Evolutionary conservation across 371 early-diverging fungal genomes (phyloP).

Genomic region (Syncephalis fuscata): DNA sequence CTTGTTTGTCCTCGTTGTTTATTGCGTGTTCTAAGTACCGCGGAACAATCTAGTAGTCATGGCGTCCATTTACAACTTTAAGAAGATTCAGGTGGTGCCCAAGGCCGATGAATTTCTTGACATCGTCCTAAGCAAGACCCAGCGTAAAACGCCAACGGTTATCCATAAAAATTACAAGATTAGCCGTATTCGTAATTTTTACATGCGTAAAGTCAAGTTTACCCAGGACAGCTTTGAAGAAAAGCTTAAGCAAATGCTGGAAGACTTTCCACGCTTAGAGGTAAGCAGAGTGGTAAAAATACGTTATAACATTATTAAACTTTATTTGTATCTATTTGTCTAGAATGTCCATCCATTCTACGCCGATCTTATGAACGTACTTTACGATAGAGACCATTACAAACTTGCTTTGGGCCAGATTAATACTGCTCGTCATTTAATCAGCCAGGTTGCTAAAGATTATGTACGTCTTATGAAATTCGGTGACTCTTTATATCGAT

Average conservation of each 20-base stretch:
- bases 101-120: constrained; percentile 92
- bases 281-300: constrained; percentile 23
- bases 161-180: constrained; percentile 93
- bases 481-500: constrained; percentile 98
- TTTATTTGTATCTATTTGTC: neutral
- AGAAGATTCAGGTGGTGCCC: constrained; percentile 95
- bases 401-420: constrained; percentile 99
- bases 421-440: constrained; percentile 92
- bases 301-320: neutral
- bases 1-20: too few species aligned
- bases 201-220: constrained; percentile 99
- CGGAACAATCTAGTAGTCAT: too few species aligned
- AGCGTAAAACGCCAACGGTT: constrained; percentile 99
- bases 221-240: constrained; percentile 96
- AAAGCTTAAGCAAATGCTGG: constrained; percentile 84
- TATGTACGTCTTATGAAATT: constrained; percentile 97
- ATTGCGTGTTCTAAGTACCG: too few species aligned
- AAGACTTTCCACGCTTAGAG: constrained; percentile 98
- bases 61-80: constrained; percentile 77
- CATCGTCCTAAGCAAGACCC: constrained; percentile 97
- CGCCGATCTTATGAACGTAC: constrained; percentile 99
- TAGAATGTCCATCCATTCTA: constrained; percentile 99
- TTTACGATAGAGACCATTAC: constrained; percentile 99
- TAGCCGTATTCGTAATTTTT: constrained; percentile 95
- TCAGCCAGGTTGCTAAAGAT: constrained; percentile 95